Conservation (phyloP, 2,329 filamentous ascomycete genomes). For the Davidsoniella australis region DNA sequence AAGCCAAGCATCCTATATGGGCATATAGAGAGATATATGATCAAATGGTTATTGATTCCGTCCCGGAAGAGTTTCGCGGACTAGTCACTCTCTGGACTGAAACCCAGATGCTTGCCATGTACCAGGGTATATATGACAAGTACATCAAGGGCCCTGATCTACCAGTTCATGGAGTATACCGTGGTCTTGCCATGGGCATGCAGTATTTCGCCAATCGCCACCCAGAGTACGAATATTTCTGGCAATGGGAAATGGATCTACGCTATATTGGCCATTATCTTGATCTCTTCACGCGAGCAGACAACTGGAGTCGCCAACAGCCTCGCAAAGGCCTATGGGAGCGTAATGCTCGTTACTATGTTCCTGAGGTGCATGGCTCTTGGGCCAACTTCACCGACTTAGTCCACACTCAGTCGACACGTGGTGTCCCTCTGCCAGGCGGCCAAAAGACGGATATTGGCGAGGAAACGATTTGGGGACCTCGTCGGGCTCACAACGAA, state of each 20-base stretch:
- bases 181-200: conserved; percentile 83
- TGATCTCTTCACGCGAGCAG: conserved; percentile 51
- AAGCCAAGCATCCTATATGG: conserved; percentile 60
- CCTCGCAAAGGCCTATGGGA: conserved; percentile 72
- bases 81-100: conserved; percentile 89
- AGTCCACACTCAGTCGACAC: conserved; percentile 21
- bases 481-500: conserved; percentile 48
- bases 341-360: conserved; percentile 59
- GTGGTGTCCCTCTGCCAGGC: conserved; percentile 2
- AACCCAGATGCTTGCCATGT: conserved; percentile 78
- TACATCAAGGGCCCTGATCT: conserved; percentile 48
- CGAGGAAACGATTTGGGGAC: conserved; percentile 65
- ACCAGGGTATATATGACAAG: conserved; percentile 70
- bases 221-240: conserved; percentile 78
- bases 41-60: conserved; percentile 46
- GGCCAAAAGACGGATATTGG: conserved; percentile 5
- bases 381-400: conserved; percentile 52
- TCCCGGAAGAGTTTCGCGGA: conserved; percentile 73
- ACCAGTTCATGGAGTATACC: conserved; percentile 81
- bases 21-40: conserved; percentile 53
- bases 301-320: conserved; percentile 52
- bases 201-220: conserved; percentile 83
- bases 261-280: conserved; percentile 82
- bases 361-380: conserved; percentile 56
- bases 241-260: conserved; percentile 93